Percentiles rank a stretch among this genome's conserved stretches.
Conservation (phyloP, 164 flowering plant species). For the Cinnamomum chago region DNA sequence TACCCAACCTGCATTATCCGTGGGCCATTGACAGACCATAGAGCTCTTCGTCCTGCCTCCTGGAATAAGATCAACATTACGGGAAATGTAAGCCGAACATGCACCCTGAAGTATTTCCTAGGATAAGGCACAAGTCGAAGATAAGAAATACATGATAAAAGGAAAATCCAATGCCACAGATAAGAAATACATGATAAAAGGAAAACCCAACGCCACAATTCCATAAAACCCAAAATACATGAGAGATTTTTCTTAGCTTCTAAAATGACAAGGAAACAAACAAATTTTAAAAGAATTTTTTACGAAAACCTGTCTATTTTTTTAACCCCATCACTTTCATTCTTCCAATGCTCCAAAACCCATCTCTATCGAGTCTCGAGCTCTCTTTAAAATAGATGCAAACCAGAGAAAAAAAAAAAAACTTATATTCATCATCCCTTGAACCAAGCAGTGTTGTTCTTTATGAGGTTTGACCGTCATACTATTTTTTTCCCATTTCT, state of each 20-base stretch:
- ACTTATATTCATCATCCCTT: no score
- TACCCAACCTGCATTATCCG: slow-evolving; percentile 84
- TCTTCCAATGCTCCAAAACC: no score
- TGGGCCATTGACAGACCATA: slow-evolving; percentile 94
- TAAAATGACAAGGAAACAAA: background rate
- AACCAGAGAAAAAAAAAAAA: no score
- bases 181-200: background rate
- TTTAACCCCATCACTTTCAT: no score
- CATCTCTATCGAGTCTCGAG: no score
- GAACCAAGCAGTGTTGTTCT: no score
- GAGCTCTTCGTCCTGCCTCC: slow-evolving; percentile 88
- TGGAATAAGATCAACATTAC: slow-evolving; percentile 18
- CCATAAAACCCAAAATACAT: no score
- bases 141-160: background rate
- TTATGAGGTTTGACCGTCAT: no score
- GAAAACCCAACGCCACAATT: background rate
- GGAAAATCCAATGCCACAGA: background rate
- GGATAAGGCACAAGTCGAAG: background rate
- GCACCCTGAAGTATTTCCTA: background rate
- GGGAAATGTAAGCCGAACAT: background rate
- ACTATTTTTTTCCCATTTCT: no score
- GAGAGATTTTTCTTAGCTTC: background rate
- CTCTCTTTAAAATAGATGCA: no score
- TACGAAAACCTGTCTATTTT: no score
- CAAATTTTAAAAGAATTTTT: no score